These are phyloP conservation scores for Henckelia pumila DNA, from an alignment of 257 asterid species.

Conservation along the genomic window DNA sequence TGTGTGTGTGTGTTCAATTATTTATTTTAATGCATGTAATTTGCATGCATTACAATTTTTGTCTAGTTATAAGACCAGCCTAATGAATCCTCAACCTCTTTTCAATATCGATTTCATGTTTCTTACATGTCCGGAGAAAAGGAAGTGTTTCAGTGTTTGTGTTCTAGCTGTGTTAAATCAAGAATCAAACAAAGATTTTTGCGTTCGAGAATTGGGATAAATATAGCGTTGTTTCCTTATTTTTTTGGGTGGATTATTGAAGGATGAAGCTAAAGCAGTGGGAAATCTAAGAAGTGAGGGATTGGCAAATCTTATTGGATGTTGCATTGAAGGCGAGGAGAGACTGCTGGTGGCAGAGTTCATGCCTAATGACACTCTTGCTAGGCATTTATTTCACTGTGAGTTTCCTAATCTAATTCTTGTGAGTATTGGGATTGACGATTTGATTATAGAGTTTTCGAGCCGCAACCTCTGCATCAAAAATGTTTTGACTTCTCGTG, in stretches of 20 bases:
- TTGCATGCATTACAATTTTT: background rate
- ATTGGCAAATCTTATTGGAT: slow-evolving; percentile 52
- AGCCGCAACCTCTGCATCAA: background rate
- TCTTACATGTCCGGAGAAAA: background rate
- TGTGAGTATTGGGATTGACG: background rate
- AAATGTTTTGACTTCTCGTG: background rate
- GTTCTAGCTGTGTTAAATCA: too few relatives aligned
- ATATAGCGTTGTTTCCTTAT: background rate
- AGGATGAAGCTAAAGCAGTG: slow-evolving; percentile 62
- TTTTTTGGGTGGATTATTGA: slow-evolving; percentile 21
- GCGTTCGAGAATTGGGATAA: slow-evolving; percentile 1
- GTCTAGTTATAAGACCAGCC: background rate
- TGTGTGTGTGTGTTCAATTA: too few relatives aligned
- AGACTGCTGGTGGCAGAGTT: slow-evolving; percentile 65
- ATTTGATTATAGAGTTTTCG: slow-evolving; percentile 1
- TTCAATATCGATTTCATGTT: background rate
- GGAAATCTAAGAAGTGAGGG: slow-evolving; percentile 57
- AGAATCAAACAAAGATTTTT: slow-evolving; percentile 19
- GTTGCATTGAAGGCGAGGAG: slow-evolving; percentile 56
- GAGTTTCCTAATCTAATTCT: slow-evolving; percentile 21
- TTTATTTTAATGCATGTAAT: background rate
- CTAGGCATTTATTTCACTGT: slow-evolving; percentile 64
- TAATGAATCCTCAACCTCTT: background rate
- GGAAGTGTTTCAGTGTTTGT: too few relatives aligned
- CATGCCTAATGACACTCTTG: slow-evolving; percentile 60